phyloP scores from a whole-genome alignment of 2,329 filamentous ascomycete species.

The Didymella pomorum region DNA sequence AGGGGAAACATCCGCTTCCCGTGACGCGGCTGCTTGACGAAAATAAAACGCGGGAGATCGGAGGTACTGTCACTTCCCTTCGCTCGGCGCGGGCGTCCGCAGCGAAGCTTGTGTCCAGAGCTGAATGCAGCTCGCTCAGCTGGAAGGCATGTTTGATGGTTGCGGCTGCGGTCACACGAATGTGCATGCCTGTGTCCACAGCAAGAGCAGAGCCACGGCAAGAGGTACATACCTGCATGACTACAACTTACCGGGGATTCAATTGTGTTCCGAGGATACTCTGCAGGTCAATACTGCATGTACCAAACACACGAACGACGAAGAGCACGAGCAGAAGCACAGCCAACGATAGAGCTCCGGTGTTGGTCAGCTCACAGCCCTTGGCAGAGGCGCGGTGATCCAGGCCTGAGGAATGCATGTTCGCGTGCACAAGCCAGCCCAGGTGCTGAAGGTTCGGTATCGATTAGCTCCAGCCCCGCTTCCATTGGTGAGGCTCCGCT shows the following conservation, averaged over 20 bases:
- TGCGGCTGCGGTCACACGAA: slow-evolving; percentile 14
- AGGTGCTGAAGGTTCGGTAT: slow-evolving; percentile 7
- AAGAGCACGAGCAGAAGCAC: background rate
- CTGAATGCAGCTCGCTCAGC: slow-evolving; percentile 20
- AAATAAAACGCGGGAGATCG: slow-evolving; percentile 1
- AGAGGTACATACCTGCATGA: background rate
- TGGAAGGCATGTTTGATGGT: slow-evolving; percentile 6
- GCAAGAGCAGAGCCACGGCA: background rate
- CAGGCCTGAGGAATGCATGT: slow-evolving; percentile 17
- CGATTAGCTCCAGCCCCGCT: slow-evolving; percentile 12
- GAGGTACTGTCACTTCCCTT: slow-evolving; percentile 1
- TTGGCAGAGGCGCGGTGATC: background rate
- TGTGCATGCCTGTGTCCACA: background rate
- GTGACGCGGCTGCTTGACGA: slow-evolving; percentile 2
- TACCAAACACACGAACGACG: background rate
- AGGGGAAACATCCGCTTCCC: slow-evolving; percentile 10
- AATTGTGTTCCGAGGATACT: background rate
- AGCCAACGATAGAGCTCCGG: slow-evolving; percentile 9
- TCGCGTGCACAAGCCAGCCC: background rate
- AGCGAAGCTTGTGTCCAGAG: slow-evolving; percentile 6
- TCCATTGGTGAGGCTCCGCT: slow-evolving; percentile 6
- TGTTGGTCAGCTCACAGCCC: slow-evolving; percentile 8
- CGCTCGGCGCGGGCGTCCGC: slow-evolving; percentile 8
- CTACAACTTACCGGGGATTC: background rate
- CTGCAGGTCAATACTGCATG: background rate